Conservation (phyloP, 2,329 filamentous ascomycete species). For the Rhinocladiella similis region DNA sequence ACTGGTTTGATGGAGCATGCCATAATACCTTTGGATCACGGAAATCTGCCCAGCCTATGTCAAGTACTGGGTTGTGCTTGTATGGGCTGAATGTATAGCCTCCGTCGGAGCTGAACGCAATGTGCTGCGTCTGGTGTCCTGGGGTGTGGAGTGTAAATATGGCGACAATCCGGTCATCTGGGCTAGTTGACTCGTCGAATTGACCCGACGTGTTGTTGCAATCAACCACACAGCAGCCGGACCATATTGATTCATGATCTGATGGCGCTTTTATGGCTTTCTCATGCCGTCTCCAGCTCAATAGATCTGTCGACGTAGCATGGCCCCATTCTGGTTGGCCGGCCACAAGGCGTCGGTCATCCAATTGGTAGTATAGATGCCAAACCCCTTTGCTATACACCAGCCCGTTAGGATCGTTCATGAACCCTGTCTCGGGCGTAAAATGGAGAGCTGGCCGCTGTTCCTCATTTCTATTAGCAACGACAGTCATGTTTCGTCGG, state of each 20-base stretch:
- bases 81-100: constrained; percentile 64
- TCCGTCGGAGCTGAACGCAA: constrained; percentile 62
- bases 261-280: constrained; percentile 63
- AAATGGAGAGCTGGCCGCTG: constrained; percentile 23
- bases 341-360: constrained; percentile 27
- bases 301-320: constrained; percentile 30
- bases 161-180: constrained; percentile 58
- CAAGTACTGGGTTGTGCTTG: constrained; percentile 59
- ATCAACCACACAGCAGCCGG: constrained; percentile 60
- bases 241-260: constrained; percentile 53
- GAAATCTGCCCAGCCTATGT: constrained; percentile 56
- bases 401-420: constrained; percentile 32
- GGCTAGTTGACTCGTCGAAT: constrained; percentile 55
- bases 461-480: neutral
- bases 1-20: constrained; percentile 50
- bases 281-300: constrained; percentile 43
- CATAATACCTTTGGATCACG: constrained; percentile 66
- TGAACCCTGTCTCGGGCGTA: constrained; percentile 22
- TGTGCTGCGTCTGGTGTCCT: constrained; percentile 54
- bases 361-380: constrained; percentile 32
- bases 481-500: neutral
- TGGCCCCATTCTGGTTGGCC: constrained; percentile 32
- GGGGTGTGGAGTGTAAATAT: constrained; percentile 52
- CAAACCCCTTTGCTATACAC: constrained; percentile 25
- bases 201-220: constrained; percentile 65